Base-by-base conservation (phyloP, 257 asterid genomes). In the Oldenlandia corymbosa region DNA sequence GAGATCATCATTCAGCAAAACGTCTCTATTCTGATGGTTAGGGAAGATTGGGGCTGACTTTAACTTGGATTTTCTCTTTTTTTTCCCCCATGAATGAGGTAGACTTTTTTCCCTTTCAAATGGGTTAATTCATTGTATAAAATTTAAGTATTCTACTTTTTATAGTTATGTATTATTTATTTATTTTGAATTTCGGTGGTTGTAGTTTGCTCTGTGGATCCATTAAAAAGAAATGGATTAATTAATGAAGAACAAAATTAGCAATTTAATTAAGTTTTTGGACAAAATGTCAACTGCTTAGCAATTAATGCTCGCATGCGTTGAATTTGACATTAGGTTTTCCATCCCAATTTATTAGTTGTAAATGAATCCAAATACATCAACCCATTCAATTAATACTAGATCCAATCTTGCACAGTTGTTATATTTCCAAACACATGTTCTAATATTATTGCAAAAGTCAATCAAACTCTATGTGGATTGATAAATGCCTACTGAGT, bases 251-350 rank as follows among this genome's bases (percentile, higher is more conserved):
- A 49, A 28, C 14, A 26, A 54, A 54, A n/a, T 54, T 21, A 6
- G 28, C n/a, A 24, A 31, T 56, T 56, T 31, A 56, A 31, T 31
- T 34, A 34, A 10, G 5, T 16, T 58, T 36, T 16, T 10, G 17
- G 1, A 5, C 31, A 37, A 39, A 20, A 36, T 58, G 64, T 58
- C 64, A 58, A 58, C 31, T 16, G 12, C 41, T 26, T 24, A 42
- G 28, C 26, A 47, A 1, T 46, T 30, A 12, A 23, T 60, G 67
- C 24, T 63, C 14, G 68, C 36, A 32, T 63, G 59, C 68, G 26
- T 20, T 63, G 68, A 63, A 63, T 39, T 63, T 31, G 67, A 47
- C 24, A 23, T 20, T 11, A 18, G 42, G 52, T 43, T 51, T 16
- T 3, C 1, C 16, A 24, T 14, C 58, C 10, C 10, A 24, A 27